Evolutionary conservation across 257 asterid genomes (phyloP).

Genomic region (Scutellaria barbata): DNA sequence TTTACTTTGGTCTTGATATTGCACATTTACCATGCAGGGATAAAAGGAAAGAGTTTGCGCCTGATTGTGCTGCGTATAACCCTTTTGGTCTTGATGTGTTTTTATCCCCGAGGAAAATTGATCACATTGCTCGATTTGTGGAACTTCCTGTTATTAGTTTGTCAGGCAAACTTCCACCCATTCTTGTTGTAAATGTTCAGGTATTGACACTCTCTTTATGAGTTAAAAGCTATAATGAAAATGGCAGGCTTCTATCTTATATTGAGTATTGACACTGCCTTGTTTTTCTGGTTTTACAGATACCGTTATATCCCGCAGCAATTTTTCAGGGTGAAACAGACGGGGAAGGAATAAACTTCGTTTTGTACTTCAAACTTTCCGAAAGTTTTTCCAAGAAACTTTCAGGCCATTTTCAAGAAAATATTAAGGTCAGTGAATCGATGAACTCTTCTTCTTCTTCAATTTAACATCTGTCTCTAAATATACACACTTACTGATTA

Average conservation of each 20-base stretch:
- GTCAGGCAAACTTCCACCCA: conserved; percentile 76
- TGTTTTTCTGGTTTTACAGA: conserved; percentile 49
- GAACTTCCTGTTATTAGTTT: conserved; percentile 65
- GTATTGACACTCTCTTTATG: conserved; percentile 39
- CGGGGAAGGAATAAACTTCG: conserved; percentile 90
- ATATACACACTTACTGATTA: not conserved
- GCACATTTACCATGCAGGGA: conserved; percentile 58
- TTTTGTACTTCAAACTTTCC: conserved; percentile 78
- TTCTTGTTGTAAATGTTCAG: conserved; percentile 97
- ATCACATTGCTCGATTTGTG: conserved; percentile 86
- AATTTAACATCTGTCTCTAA: not conserved
- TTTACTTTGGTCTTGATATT: conserved; percentile 2
- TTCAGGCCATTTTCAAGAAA: conserved; percentile 73
- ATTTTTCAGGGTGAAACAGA: conserved; percentile 85
- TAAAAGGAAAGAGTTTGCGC: conserved; percentile 81
- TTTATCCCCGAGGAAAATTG: conserved; percentile 74
- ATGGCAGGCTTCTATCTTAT: not conserved
- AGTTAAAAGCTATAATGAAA: not conserved
- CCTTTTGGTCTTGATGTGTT: conserved; percentile 95
- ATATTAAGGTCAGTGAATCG: conserved; percentile 58
- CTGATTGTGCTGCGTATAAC: conserved; percentile 77
- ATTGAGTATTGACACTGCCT: not conserved
- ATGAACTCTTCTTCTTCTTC: not conserved
- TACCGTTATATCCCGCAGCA: conserved; percentile 84
- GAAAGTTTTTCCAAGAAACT: conserved; percentile 62